Evolutionary conservation across 1,284 basidiomycete genomes (phyloP).

Genomic region (Ceratobasidium sp.): DNA sequence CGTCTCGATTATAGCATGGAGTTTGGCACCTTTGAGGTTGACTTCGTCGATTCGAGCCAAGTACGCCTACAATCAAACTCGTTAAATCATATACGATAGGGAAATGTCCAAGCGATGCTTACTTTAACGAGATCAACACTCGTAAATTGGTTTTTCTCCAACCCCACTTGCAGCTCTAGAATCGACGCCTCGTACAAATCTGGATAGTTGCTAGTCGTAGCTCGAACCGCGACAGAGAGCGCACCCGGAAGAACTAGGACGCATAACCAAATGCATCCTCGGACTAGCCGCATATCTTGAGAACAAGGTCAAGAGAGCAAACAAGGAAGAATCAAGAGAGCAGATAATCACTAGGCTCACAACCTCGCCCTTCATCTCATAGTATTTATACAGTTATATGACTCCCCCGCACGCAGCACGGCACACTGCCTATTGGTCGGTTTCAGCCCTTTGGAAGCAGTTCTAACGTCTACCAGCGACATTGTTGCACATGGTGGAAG

Average conservation of each 20-base stretch:
- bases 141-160: constrained; percentile 58
- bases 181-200: constrained; percentile 64
- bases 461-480: no score
- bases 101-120: constrained; percentile 3
- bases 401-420: no score
- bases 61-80: constrained; percentile 50
- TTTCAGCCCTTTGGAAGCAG: background rate
- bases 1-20: constrained; percentile 53
- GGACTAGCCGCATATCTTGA: no score
- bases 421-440: background rate
- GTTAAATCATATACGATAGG: background rate
- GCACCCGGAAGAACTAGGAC: constrained; percentile 14
- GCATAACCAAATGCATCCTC: no score
- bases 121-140: constrained; percentile 63
- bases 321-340: no score
- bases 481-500: no score
- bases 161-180: constrained; percentile 59
- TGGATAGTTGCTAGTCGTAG: no score
- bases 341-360: no score
- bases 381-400: background rate
- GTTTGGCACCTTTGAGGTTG: constrained; percentile 49
- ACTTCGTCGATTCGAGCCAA: constrained; percentile 54
- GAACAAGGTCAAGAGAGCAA: background rate
- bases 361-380: no score
- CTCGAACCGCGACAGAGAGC: background rate